Evolutionary conservation across 2,329 filamentous ascomycete genomes (phyloP).

Genomic region (Sporothrix dimorphospora): DNA sequence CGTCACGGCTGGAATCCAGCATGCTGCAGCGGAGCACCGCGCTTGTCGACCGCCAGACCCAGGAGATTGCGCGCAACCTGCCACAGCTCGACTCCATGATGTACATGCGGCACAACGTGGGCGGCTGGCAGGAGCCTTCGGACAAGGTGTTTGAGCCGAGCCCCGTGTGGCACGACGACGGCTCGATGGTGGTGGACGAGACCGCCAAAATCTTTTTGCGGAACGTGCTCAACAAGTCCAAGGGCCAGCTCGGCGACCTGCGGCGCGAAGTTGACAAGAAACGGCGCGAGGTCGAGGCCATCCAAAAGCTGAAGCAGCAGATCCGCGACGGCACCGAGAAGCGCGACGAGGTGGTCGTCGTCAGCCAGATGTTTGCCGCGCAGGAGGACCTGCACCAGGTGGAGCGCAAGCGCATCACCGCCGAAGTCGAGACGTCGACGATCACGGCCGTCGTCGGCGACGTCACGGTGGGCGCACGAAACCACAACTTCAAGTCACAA

Average conservation of each 20-base stretch:
- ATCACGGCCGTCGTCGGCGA: conserved; percentile 92
- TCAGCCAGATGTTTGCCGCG: conserved; percentile 78
- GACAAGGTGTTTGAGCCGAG: conserved; percentile 91
- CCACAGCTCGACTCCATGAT: conserved; percentile 94
- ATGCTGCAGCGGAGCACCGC: conserved; percentile 74
- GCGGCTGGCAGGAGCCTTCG: conserved; percentile 77
- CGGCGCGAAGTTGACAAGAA: conserved; percentile 85
- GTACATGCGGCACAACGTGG: conserved; percentile 92
- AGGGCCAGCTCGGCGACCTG: conserved; percentile 77
- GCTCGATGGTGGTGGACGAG: conserved; percentile 82
- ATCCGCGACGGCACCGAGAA: conserved; percentile 83
- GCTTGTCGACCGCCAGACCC: conserved; percentile 71
- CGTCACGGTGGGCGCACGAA: conserved; percentile 86
- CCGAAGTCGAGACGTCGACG: conserved; percentile 90
- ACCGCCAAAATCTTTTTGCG: conserved; percentile 85
- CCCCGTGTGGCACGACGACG: conserved; percentile 96
- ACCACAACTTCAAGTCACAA: conserved; percentile 97
- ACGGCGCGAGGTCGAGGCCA: conserved; percentile 77
- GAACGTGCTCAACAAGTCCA: conserved; percentile 90
- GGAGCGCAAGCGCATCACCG: conserved; percentile 81
- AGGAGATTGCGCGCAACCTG: conserved; percentile 84
- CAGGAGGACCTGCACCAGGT: conserved; percentile 85
- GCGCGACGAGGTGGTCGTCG: conserved; percentile 78
- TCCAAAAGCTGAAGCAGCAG: conserved; percentile 72
- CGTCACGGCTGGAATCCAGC: conserved; percentile 77